These are phyloP conservation scores for Aspergillus sp. DNA, from an alignment of 2,329 filamentous ascomycete species.

Conservation along the genomic window DNA sequence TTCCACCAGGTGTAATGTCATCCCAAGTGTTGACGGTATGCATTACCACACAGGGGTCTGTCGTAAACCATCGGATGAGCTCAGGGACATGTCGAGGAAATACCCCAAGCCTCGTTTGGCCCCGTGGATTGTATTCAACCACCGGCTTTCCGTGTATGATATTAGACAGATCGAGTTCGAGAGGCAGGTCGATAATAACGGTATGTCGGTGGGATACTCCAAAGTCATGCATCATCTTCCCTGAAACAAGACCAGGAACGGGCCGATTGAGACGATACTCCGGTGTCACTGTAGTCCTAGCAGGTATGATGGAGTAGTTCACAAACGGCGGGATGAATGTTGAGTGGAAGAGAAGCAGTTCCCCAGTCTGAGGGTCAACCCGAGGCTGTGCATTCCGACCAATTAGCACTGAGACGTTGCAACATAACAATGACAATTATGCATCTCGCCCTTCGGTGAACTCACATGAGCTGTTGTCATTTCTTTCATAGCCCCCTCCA, in stretches of 20 bases:
- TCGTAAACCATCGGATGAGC: conserved; percentile 67
- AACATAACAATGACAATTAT: neutral
- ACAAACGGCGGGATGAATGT: conserved; percentile 67
- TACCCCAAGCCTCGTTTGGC: conserved; percentile 64
- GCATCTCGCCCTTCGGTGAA: neutral
- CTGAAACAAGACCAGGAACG: conserved; percentile 62
- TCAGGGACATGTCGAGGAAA: conserved; percentile 64
- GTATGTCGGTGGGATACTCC: conserved; percentile 65
- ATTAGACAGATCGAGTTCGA: conserved; percentile 64
- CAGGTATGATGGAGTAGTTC: conserved; percentile 63
- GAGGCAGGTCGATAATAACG: conserved; percentile 68
- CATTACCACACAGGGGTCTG: conserved; percentile 68
- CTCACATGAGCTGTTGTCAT: conserved; percentile 20
- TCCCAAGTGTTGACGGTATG: conserved; percentile 75
- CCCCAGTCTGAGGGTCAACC: conserved; percentile 64
- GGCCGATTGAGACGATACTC: conserved; percentile 50
- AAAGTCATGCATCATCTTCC: conserved; percentile 78
- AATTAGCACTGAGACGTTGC: neutral
- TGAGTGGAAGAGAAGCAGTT: conserved; percentile 68
- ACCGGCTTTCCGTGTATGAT: conserved; percentile 42
- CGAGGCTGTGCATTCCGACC: conserved; percentile 52
- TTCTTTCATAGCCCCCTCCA: conserved; percentile 37
- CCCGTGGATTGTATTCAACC: conserved; percentile 61
- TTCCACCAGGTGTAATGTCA: conserved; percentile 36
- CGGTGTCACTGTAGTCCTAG: conserved; percentile 20